Evolutionary conservation across 2,329 filamentous ascomycete genomes (phyloP), one percentile per base, ranked within the genome.

Genomic region (Leptographium flavum): DNA sequence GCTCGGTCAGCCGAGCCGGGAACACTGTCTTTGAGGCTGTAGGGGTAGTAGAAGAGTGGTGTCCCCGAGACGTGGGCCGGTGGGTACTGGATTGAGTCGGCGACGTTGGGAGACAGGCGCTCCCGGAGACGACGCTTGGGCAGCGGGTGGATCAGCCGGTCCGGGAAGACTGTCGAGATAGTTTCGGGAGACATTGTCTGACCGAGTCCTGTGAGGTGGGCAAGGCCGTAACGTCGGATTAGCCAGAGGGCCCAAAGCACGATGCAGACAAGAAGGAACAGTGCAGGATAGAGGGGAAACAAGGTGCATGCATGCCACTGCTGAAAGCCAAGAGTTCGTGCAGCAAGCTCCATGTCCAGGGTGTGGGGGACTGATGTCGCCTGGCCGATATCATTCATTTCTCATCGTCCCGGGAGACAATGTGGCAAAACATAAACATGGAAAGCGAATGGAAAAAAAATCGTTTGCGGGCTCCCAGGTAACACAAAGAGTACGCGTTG

Each of bases 61-160:
- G 79, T 74, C 8, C 76, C 74, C 22, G 78, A 74, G 32, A 80
- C 73, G n/a, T 80, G 82, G 14, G 80, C 74, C 4, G 84, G 79
- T 9, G 90, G 88, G 55, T 87, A 94, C 54, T 81, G 73, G 55
- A 95, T 92, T 27, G 81, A 77, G 44, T 83, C 81, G 46, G 84
- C 87, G 55, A 84, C 80, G 60, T 94, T 86, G 49, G 85, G 81
- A 28, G 90, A 88, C 43, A 98, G 71, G 46, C 86, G 80, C 60
- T 92, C 87, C 56, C 88, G 85, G 45, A 98, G 73, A 52, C 85
- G 82, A 57, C 87, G 83, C 65, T 85, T 92, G 37, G 92, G 92
- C 49, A 98, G 69, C 46, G 92, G 92, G 58, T 87, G 82, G 60
- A 98, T 98, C 49, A 90, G 83, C 63, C 92, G 81, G 60, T 94